These are phyloP conservation scores for Rhytidiadelphus loreus DNA, from an alignment of 225 moss, liverwort and hornwort species.

Conservation along the genomic window DNA sequence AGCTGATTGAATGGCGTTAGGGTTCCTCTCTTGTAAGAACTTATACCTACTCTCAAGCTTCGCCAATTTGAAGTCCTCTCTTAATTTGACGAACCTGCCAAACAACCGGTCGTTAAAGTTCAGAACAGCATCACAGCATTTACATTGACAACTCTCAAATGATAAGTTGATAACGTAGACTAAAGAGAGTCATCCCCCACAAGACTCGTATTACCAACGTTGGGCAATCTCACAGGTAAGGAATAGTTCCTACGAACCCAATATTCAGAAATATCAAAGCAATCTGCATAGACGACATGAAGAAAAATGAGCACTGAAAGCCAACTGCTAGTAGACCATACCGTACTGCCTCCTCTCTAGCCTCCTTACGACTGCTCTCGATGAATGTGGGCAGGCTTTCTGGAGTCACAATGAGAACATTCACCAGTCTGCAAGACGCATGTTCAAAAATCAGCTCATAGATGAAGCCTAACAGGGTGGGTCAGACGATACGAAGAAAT, in stretches of 20 bases:
- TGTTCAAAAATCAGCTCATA: constrained; percentile 1
- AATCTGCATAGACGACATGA: not conserved
- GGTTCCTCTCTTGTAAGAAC: not conserved
- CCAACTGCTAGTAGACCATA: not conserved
- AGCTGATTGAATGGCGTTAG: not conserved
- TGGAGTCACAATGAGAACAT: constrained; percentile 79
- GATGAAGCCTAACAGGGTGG: not conserved
- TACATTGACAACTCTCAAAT: not conserved
- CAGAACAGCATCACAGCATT: not conserved
- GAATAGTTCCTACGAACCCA: not conserved
- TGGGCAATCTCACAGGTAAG: not conserved
- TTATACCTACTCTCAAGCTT: constrained; percentile 48
- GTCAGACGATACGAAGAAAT: not conserved
- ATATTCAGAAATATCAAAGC: not conserved
- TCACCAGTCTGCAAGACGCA: constrained; percentile 61
- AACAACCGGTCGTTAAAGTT: not conserved
- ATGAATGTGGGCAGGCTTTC: constrained; percentile 81
- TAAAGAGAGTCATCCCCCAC: not conserved
- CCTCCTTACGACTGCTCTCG: constrained; percentile 62
- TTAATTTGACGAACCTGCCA: constrained; percentile 43
- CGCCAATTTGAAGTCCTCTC: constrained; percentile 51
- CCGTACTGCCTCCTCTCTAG: constrained; percentile 53
- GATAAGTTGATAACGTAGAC: not conserved
- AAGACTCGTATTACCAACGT: not conserved
- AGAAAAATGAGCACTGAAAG: not conserved